Percentiles rank a stretch among this genome's conserved stretches.
These are phyloP conservation scores for Chytriomyces hyalinus DNA, from an alignment of 192 early-diverging fungal species.

Conservation along the genomic window DNA sequence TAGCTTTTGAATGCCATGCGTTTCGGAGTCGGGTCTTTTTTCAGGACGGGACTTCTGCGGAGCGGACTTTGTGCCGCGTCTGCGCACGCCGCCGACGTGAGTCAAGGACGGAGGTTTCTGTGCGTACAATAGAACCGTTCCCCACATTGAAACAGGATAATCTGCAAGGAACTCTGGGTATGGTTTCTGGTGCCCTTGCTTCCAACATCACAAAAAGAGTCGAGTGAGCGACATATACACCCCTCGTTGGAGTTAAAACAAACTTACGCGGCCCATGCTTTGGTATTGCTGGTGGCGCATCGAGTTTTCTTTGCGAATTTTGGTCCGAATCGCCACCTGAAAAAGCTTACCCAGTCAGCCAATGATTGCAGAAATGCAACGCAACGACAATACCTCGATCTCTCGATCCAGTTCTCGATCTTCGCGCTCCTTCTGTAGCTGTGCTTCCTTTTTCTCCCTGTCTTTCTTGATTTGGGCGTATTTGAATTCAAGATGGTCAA, in stretches of 20 bases:
- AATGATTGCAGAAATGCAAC: neutral
- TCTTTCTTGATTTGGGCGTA: constrained; percentile 58
- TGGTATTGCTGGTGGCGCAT: constrained; percentile 18
- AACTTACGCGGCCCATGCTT: constrained; percentile 16
- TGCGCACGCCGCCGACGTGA: constrained; percentile 43
- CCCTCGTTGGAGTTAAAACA: neutral
- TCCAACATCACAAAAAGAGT: neutral
- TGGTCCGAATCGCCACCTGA: constrained; percentile 36
- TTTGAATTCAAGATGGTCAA: constrained; percentile 55
- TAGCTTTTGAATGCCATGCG: constrained; percentile 2
- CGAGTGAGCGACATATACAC: neutral
- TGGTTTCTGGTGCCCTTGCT: neutral
- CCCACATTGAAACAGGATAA: constrained; percentile 60
- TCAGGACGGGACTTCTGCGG: constrained; percentile 34
- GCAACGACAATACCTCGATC: constrained; percentile 52
- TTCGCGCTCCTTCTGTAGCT: constrained; percentile 42
- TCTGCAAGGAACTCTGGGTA: constrained; percentile 48
- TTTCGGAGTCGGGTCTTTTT: constrained; percentile 33
- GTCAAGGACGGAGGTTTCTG: constrained; percentile 45
- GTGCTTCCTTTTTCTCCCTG: constrained; percentile 45
- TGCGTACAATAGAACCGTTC: constrained; percentile 58
- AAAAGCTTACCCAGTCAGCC: neutral
- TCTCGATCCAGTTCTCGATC: constrained; percentile 57
- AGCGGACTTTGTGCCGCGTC: constrained; percentile 30
- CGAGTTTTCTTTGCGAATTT: constrained; percentile 30